Evolutionary conservation across 495 filamentous ascomycete species (phyloP), one percentile per base, ranked within the genome.

Genomic region (Lasiosphaeria hispida): DNA sequence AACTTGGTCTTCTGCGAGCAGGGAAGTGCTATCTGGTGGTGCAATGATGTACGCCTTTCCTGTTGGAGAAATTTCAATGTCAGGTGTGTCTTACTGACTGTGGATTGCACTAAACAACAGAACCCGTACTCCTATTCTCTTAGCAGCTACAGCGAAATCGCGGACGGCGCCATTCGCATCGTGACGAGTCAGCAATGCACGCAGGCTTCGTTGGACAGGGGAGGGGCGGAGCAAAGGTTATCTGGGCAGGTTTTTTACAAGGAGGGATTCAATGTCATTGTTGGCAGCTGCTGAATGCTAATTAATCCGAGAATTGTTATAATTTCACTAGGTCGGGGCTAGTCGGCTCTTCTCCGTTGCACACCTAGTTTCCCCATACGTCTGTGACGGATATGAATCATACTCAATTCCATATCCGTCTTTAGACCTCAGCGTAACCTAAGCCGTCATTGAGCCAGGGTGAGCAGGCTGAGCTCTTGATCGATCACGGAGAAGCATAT

Each of bases 231-330:
- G 18, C 43, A 45, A 23, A 19, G 15, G 43, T 23, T 45, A 23
- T 45, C 43, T 17, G 43, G 43, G 43, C 43, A 45, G 15, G 43
- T 5, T 17, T 45, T 45, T 45, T 45, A 45, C 43, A 45, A 45
- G 18, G 43, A 45, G 43, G 43, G 43, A 13, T 45, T 19, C 43
- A 45, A 45, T 45, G 43, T 45, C 15, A 45, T 45, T 30, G 43
- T 45, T 1, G 43, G 43, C 7, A 19, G 43, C 43, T 45, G 43
- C 18, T 45, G 43, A 45, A 30, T 30, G 23, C 23, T 2, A 30
- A 30, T 30, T 30, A 30, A 30, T 30, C 23, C 23, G 23, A 30
- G 23, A 2, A 30, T 30, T 30, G 23, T 30, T 30, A 30, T 30
- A 30, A 30, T 30, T 30, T 30, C 23, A 5, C 23, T 5, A 30